Evolutionary conservation across 768 basidiomycete species (phyloP), one percentile per base, ranked within the genome.

Genomic region (Asterophora parasitica): DNA sequence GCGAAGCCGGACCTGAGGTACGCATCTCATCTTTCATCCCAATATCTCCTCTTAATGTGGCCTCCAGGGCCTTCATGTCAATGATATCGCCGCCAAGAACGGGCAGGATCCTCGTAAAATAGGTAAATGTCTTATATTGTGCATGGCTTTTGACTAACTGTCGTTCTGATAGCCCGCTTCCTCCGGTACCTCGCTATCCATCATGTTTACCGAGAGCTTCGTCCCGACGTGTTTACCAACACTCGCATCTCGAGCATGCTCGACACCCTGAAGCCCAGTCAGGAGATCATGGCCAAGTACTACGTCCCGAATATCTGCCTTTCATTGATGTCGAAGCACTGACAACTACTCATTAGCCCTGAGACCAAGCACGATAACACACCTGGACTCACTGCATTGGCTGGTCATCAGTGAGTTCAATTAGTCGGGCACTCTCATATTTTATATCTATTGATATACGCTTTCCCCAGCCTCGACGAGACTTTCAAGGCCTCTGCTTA

Each of bases 201-300:
- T 35, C 48, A 53, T 28, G 46, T 50, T 11, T 53, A 42, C 34
- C 43, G 31, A n/a, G 68, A 70, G 48, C 48, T 64, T 27, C 49
- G 27, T 1, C 65, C 65, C 2, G 51, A 68, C 46, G 60, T 61
- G 3, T 72, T 65, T 37, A 51, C 61, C 6, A 62, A 66, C 48
- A 72, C 65, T 47, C 64, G 66, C 6, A 53, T 62, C 17, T 68
- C 69, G 3, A 52, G 58, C 3, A 31, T 53, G 7, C 46, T 66
- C 15, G 67, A 65, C 46, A 65, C 63, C 4, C 51, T 42, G 15
- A 64, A 55, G 49, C 36, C 36, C 51, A 13, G 50, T 42, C 17
- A 39, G 19, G 15, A 26, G 4, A 2, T 26, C 10, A 2, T 39
- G 3, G 23, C 3, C 23, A 42, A 42, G 26, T 42, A 27, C 28